phyloP scores from a whole-genome alignment of 306 rosid species.

The Lablab purpureus region DNA sequence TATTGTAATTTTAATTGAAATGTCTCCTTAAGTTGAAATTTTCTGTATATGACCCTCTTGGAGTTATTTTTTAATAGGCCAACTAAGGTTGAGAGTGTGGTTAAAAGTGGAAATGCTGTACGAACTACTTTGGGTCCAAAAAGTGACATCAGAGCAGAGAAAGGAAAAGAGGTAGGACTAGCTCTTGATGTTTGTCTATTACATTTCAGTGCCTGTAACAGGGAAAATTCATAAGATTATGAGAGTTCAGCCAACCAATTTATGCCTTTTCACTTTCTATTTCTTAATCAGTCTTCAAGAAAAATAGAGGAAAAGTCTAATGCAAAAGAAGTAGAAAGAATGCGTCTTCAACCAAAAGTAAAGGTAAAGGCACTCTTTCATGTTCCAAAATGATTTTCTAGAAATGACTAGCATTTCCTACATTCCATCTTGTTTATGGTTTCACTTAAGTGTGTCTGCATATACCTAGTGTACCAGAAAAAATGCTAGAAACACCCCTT shows the following conservation, averaged over 20 bases:
- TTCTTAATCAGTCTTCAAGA: conserved; percentile 50
- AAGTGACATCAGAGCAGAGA: conserved; percentile 59
- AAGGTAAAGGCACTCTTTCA: conserved; percentile 74
- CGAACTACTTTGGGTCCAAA: conserved; percentile 53
- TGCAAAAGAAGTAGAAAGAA: conserved; percentile 54
- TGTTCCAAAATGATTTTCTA: conserved; percentile 11
- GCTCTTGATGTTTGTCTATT: conserved; percentile 22
- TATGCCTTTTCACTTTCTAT: conserved; percentile 7
- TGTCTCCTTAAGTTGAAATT: conserved; percentile 9
- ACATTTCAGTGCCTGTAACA: not conserved
- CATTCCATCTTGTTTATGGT: conserved; percentile 22
- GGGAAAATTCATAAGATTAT: conserved; percentile 16
- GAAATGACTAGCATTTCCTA: conserved; percentile 25
- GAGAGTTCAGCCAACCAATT: conserved; percentile 29
- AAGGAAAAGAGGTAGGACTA: conserved; percentile 66
- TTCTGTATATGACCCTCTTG: conserved; percentile 41
- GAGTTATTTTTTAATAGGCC: conserved; percentile 55
- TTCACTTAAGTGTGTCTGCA: conserved; percentile 36
- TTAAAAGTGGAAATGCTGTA: conserved; percentile 56
- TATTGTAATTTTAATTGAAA: conserved; percentile 5
- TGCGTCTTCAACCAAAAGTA: conserved; percentile 63
- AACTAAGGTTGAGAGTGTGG: conserved; percentile 55
- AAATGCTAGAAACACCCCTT: not conserved
- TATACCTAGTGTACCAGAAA: conserved; percentile 1
- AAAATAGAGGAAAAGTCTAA: conserved; percentile 58